Conservation (phyloP, 768 basidiomycete species). For the Termitomyces sp. region DNA sequence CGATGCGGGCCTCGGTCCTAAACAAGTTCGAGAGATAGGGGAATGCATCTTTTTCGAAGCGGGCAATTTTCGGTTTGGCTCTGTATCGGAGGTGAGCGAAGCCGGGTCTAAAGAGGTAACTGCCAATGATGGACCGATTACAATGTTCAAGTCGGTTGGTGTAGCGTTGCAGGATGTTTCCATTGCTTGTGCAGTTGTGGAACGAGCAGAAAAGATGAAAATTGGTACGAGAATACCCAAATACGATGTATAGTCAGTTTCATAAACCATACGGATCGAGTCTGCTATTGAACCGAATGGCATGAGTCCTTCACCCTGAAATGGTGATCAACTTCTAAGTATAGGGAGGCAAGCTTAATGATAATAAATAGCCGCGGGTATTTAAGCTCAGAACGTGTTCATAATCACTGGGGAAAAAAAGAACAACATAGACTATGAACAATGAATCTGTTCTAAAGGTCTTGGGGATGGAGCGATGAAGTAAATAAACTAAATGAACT, state of each 20-base stretch:
- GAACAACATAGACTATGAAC: too few relatives aligned
- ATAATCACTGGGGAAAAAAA: too few relatives aligned
- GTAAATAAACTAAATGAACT: background rate
- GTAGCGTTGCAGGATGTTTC: conserved; percentile 85
- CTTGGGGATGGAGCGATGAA: background rate
- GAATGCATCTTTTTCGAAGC: conserved; percentile 38
- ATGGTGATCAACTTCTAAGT: too few relatives aligned
- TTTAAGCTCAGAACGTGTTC: too few relatives aligned
- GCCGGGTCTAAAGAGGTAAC: conserved; percentile 4
- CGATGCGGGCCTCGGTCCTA: conserved; percentile 32
- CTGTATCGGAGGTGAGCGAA: background rate
- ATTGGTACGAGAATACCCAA: conserved; percentile 44
- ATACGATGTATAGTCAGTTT: conserved; percentile 30
- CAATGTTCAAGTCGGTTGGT: conserved; percentile 87
- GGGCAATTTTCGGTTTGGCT: conserved; percentile 5
- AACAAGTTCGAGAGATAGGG: conserved; percentile 63
- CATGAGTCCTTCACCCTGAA: too few relatives aligned
- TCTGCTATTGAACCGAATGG: too few relatives aligned
- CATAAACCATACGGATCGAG: too few relatives aligned
- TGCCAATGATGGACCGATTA: conserved; percentile 16
- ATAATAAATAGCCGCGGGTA: too few relatives aligned
- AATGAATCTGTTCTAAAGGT: background rate
- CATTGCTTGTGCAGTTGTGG: conserved; percentile 65
- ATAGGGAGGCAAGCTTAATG: too few relatives aligned
- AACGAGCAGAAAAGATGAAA: conserved; percentile 48